Percentiles rank a stretch among this genome's conserved stretches.
Conservation (phyloP, 495 filamentous ascomycete genomes). For the Xylaria palmicola region DNA sequence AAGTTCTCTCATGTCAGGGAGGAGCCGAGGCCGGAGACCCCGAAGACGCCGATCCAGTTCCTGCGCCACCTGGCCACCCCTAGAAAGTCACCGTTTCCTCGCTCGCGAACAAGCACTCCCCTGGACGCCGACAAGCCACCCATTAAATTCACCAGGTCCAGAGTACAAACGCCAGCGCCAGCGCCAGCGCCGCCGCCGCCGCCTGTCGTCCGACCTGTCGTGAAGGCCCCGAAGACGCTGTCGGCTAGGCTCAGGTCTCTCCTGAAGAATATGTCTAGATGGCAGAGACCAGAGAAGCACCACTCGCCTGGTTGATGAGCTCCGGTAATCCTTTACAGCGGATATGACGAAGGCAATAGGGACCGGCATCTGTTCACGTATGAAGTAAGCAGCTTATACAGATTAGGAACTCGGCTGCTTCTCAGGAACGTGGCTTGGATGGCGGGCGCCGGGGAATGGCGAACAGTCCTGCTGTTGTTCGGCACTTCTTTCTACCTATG, state of each 20-base stretch:
- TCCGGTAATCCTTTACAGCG: background rate
- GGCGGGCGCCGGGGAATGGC: background rate
- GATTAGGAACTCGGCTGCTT: background rate
- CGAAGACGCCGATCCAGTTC: constrained; percentile 16
- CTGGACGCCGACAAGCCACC: background rate
- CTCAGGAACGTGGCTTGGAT: background rate
- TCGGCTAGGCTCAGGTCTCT: background rate
- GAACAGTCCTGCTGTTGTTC: background rate
- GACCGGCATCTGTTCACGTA: background rate
- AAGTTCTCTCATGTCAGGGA: constrained; percentile 11
- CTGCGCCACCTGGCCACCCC: constrained; percentile 15
- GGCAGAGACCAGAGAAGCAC: background rate
- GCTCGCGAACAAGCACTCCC: background rate
- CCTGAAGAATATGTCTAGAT: background rate
- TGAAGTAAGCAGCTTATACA: background rate
- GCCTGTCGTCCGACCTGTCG: background rate
- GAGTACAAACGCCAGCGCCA: background rate
- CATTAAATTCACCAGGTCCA: background rate
- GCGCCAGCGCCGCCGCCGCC: background rate
- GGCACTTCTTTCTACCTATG: background rate
- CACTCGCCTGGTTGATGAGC: background rate
- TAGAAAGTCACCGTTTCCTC: constrained; percentile 16
- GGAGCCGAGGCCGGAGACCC: constrained; percentile 18
- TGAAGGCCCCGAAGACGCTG: background rate
- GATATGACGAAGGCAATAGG: background rate